Evolutionary conservation across 2,329 filamentous ascomycete species (phyloP), one percentile per base, ranked within the genome.

Genomic region (Penicillium sp.): DNA sequence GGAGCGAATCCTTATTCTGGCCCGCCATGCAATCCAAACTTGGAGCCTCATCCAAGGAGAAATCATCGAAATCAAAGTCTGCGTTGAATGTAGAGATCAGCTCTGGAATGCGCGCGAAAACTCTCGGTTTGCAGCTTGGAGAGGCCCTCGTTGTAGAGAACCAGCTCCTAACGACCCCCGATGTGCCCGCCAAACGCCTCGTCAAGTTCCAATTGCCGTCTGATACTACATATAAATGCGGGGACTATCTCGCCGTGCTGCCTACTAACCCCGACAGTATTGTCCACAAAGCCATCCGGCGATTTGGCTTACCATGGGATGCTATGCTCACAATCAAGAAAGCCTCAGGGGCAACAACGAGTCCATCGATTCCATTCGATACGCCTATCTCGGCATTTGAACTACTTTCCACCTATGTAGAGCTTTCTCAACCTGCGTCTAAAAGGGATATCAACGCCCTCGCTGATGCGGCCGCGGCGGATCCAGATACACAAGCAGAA

Each of bases 161-260:
- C 43, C 74, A 73, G 47, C 67, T 75, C 0, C 73, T 89, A 33
- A 84, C 80, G 1, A 68, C 79, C 0, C 71, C 75, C 1, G 78
- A 74, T 0, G 79, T 77, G 24, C 75, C 82, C 0, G 74, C 75
- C 38, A 91, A 90, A 75, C 81, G 82, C 23, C 80, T 87, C 60
- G 81, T 90, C 20, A 83, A 84, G 60, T 83, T 91, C 33, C 81
- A 83, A 59, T 77, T 93, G 1, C 89, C 89, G 0, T 81, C 78
- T 0, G 82, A 81, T 51, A 79, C 84, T 77, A 80, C 78, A 0
- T 93, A 92, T 71, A 79, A 81, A 40, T 82, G 86, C 1, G 90
- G 89, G 14, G 89, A 93, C 66, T 93, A 94, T 67, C 79, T 93
- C 0, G 86, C 87, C 0, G 77, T 91, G 2, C 75, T 91, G 1